Evolutionary conservation across 2,329 filamentous ascomycete genomes (phyloP).

Genomic region (Hymenoscyphus occultus): DNA sequence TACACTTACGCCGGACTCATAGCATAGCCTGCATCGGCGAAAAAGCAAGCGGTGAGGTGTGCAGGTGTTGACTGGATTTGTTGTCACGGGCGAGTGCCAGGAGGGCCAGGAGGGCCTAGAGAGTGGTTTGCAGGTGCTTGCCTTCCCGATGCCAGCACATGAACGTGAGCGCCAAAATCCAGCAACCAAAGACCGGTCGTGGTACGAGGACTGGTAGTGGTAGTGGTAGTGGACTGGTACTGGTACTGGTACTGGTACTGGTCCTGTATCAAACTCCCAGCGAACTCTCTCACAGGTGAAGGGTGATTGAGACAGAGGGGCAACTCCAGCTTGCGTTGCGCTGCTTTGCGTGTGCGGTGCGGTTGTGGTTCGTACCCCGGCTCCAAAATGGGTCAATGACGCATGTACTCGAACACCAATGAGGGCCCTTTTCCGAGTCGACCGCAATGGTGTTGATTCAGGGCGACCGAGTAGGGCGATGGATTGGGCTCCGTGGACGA

Average conservation of each 20-base stretch:
- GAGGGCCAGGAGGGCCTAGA: slow-evolving; percentile 12
- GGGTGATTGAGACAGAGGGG: too few species aligned
- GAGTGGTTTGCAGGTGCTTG: background rate
- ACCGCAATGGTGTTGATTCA: background rate
- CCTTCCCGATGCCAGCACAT: slow-evolving; percentile 14
- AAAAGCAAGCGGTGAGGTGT: background rate
- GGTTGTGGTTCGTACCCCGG: background rate
- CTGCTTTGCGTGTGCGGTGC: too few species aligned
- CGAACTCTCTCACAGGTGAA: background rate
- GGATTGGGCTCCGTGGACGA: too few species aligned
- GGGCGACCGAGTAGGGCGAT: background rate
- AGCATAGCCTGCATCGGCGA: too few species aligned
- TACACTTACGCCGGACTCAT: background rate
- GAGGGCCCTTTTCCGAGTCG: background rate
- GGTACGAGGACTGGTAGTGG: too few species aligned
- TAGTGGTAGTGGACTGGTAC: too few species aligned
- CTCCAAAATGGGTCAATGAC: background rate
- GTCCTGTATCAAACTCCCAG: background rate
- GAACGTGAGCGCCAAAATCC: background rate
- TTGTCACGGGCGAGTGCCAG: slow-evolving; percentile 15
- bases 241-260: too few species aligned
- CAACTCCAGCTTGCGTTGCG: too few species aligned
- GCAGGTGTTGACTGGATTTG: slow-evolving; percentile 10
- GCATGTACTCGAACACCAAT: background rate
- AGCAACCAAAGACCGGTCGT: too few species aligned